These are phyloP conservation scores for Peniophora sp. DNA, from an alignment of 1,284 basidiomycete species.

Conservation along the genomic window DNA sequence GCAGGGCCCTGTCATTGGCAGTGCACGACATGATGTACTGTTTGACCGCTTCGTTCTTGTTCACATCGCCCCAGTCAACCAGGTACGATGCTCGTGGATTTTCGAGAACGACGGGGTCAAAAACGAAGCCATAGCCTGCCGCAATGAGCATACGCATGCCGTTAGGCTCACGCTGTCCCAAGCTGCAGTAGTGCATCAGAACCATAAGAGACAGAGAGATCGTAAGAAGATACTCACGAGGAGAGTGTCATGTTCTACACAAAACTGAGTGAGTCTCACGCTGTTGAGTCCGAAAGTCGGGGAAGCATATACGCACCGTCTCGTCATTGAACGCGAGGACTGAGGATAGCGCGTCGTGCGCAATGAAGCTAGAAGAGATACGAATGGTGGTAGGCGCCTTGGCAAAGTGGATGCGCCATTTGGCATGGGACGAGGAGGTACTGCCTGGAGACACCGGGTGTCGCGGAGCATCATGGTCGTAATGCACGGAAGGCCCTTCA, in stretches of 20 bases:
- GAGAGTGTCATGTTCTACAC: neutral
- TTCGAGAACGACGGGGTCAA: constrained; percentile 47
- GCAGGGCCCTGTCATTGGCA: constrained; percentile 20
- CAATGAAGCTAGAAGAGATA: constrained; percentile 10
- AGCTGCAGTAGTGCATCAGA: constrained; percentile 17
- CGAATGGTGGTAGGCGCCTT: constrained; percentile 13
- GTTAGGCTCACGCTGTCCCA: constrained; percentile 22
- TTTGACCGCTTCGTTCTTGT: constrained; percentile 23
- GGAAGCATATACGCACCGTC: constrained; percentile 6
- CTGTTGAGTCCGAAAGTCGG: too few relatives aligned
- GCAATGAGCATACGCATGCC: constrained; percentile 29
- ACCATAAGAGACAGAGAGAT: constrained; percentile 6
- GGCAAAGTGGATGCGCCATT: constrained; percentile 19
- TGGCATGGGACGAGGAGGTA: neutral
- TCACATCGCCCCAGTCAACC: constrained; percentile 40
- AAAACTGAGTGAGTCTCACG: too few relatives aligned
- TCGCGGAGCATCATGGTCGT: constrained; percentile 4
- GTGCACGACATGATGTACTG: constrained; percentile 23
- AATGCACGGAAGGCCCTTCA: constrained; percentile 8
- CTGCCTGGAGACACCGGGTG: neutral
- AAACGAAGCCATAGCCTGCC: constrained; percentile 35
- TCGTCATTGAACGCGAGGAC: constrained; percentile 14
- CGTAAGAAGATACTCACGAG: neutral
- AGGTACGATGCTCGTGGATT: constrained; percentile 31
- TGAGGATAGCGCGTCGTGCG: constrained; percentile 10